These are phyloP conservation scores for Apium graveolens DNA, from an alignment of 129 eudicot species.

Conservation along the genomic window DNA sequence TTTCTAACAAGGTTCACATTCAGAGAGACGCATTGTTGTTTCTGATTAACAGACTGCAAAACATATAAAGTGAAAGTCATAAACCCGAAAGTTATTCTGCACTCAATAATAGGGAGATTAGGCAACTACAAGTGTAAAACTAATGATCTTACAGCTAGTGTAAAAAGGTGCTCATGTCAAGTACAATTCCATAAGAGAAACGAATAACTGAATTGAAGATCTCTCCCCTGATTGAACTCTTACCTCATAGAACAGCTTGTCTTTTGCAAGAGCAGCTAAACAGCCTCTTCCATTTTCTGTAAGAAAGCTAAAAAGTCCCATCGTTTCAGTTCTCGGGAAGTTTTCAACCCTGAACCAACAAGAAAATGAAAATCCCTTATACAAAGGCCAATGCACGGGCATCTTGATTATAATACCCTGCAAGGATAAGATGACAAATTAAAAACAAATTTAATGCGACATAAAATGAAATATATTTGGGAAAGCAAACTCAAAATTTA, in stretches of 20 bases:
- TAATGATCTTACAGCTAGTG: neutral
- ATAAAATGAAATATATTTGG: neutral
- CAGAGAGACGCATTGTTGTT: slow-evolving; percentile 59
- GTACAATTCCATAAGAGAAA: no score
- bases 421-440: slow-evolving; percentile 14
- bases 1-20: slow-evolving; percentile 47
- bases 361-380: slow-evolving; percentile 88
- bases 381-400: slow-evolving; percentile 81
- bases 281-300: slow-evolving; percentile 89
- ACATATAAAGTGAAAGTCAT: slow-evolving; percentile 11
- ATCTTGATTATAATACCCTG: slow-evolving; percentile 80
- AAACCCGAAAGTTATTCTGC: slow-evolving; percentile 1
- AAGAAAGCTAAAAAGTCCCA: slow-evolving; percentile 92
- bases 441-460: neutral
- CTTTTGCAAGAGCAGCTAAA: slow-evolving; percentile 61
- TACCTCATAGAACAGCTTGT: slow-evolving; percentile 78
- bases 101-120: neutral
- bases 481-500: neutral
- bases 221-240: no score
- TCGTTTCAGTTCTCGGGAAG: slow-evolving; percentile 68
- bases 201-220: no score
- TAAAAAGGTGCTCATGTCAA: neutral
- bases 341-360: slow-evolving; percentile 94
- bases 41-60: slow-evolving; percentile 81
- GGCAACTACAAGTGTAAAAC: neutral